phyloP scores from a whole-genome alignment of 768 basidiomycete species.

The Grammothele lineata region DNA sequence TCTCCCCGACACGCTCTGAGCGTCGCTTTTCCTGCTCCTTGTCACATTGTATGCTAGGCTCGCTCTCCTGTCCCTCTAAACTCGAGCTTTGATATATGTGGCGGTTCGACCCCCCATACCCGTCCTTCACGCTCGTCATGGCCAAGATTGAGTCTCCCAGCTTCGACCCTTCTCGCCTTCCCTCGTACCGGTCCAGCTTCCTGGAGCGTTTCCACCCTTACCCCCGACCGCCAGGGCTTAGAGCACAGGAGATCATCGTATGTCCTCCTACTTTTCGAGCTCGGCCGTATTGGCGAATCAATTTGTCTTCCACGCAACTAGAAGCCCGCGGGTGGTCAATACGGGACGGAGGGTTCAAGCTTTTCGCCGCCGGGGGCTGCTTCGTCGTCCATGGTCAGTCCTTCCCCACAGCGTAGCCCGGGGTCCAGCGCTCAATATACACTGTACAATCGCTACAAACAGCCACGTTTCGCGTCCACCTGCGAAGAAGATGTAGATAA shows the following conservation, averaged over 20 bases:
- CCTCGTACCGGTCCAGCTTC: slow-evolving; percentile 4
- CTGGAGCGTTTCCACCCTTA: slow-evolving; percentile 11
- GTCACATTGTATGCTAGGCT: neutral
- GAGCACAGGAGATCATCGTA: slow-evolving; percentile 3
- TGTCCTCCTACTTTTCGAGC: neutral
- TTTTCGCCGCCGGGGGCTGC: too few relatives aligned
- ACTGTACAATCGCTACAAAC: too few relatives aligned
- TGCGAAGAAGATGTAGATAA: too few relatives aligned
- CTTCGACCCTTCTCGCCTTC: slow-evolving; percentile 5
- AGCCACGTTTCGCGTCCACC: too few relatives aligned
- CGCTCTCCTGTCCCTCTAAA: neutral
- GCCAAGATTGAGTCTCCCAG: neutral
- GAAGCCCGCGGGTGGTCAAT: too few relatives aligned
- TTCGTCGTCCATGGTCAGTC: too few relatives aligned
- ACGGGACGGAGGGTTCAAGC: too few relatives aligned
- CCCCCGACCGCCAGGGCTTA: neutral
- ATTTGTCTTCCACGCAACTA: too few relatives aligned
- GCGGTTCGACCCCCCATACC: slow-evolving; percentile 7
- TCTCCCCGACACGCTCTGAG: neutral
- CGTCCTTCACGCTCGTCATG: slow-evolving; percentile 4
- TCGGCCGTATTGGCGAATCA: too few relatives aligned
- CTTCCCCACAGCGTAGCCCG: too few relatives aligned
- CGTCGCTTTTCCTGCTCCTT: neutral
- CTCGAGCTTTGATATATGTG: slow-evolving; percentile 1
- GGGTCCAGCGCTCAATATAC: too few relatives aligned